Base-by-base conservation (phyloP, 208 protist species). In the Crithidia mellificae region DNA sequence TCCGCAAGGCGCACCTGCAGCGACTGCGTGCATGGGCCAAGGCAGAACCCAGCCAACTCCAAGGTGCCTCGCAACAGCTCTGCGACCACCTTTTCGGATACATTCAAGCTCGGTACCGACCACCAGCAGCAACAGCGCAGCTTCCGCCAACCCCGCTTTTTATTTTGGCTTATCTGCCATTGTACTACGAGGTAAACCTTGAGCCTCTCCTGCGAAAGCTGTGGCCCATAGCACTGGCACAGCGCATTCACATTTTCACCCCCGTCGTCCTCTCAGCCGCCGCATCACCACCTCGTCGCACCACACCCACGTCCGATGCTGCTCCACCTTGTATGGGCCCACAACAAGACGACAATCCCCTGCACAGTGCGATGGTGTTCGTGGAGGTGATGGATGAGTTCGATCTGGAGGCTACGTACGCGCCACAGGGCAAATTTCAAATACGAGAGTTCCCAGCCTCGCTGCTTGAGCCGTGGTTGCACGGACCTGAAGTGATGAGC, bases 131-230 rank as follows among this genome's bases (percentile, higher is more conserved):
- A 17, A 50, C 29, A 20, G 32, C 24, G 19, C 15, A 6, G n/a
- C 38, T 2, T n/a, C 25, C 19, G 8, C 0, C 24, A 32, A 36
- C 56, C 0, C 66, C 78, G 20, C 56, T 94, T 2, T 64, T 85
- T 30, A 29, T 93, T 4, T 85, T 85, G 47, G 77, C 75, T 2
- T 93, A 91, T 49, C 67, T 90, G 32, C 86, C 90, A 0, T 68
- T 96, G 5, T 91, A 78, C 63, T 96, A 90, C 52, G 90, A 96
- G 55, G 74, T 90, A 12, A 73, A 89, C 64, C 63, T 93, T 2
- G 25, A 63, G 8, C 85, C 84, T 12, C 78, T 93, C 24, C 58
- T 95, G 67, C 59, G 66, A 19, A 54, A 57, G n/a, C 46, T 95
- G 30, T 92, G 87, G 85, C 32, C 30, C 0, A 56, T 44, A 2